Evolutionary conservation across 257 asterid species (phyloP).

Genomic region (Scutellaria galericulata): DNA sequence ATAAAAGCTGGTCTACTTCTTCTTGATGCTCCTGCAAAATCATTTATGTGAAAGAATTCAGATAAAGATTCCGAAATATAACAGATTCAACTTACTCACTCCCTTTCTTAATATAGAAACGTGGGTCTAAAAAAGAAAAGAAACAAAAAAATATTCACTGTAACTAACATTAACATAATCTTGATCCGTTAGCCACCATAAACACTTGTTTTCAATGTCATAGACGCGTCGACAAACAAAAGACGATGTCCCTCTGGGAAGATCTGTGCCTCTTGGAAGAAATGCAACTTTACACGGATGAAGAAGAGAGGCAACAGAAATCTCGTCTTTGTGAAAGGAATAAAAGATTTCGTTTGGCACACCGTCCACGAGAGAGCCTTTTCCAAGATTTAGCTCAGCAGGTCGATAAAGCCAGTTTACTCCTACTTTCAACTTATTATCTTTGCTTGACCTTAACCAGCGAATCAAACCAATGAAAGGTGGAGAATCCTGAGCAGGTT

Average conservation of each 20-base stretch:
- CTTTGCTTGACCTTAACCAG: constrained; percentile 48
- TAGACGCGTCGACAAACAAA: constrained; percentile 86
- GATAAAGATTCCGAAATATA: no score
- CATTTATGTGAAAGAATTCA: neutral
- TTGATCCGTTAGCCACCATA: constrained; percentile 92
- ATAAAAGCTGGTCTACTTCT: constrained; percentile 71
- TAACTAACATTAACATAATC: constrained; percentile 75
- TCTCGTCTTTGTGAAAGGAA: constrained; percentile 79
- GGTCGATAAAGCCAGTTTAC: constrained; percentile 90
- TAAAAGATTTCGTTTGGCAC: constrained; percentile 87
- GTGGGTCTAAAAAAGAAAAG: neutral
- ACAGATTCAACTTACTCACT: no score
- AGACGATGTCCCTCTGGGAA: constrained; percentile 72
- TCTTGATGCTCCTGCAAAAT: constrained; percentile 73
- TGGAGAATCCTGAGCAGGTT: constrained; percentile 71
- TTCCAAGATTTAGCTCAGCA: constrained; percentile 59
- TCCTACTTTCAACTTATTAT: constrained; percentile 54
- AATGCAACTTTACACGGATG: constrained; percentile 98
- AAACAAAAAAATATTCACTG: constrained; percentile 35
- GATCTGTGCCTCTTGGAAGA: constrained; percentile 82
- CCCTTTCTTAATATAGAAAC: neutral
- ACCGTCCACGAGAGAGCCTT: constrained; percentile 61
- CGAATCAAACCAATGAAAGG: constrained; percentile 78
- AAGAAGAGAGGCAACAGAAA: constrained; percentile 78
- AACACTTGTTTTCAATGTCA: constrained; percentile 57